phyloP scores from a whole-genome alignment of 331 rosid species.

The Quercus tomentella region DNA sequence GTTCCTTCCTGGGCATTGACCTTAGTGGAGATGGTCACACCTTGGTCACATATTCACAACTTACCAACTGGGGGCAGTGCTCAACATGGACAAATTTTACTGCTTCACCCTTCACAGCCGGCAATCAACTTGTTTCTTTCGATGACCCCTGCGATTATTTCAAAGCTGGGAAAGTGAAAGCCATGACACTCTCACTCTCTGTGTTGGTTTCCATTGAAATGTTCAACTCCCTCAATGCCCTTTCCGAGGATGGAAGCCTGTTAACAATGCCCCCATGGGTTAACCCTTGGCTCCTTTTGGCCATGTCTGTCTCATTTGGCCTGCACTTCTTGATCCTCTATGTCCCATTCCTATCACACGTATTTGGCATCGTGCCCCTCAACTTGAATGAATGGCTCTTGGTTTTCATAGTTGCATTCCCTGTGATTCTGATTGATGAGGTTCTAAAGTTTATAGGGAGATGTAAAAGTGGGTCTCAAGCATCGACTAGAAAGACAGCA shows the following conservation, averaged over 20 bases:
- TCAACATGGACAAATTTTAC: slow-evolving; percentile 68
- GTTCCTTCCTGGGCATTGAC: slow-evolving; percentile 83
- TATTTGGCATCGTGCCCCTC: slow-evolving; percentile 82
- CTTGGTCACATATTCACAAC: slow-evolving; percentile 81
- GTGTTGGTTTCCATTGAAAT: slow-evolving; percentile 94
- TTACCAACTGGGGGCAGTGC: slow-evolving; percentile 86
- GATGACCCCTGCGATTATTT: slow-evolving; percentile 75
- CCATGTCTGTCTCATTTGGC: slow-evolving; percentile 87
- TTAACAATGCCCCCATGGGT: slow-evolving; percentile 96
- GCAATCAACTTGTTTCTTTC: slow-evolving; percentile 44
- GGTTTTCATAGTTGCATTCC: slow-evolving; percentile 72
- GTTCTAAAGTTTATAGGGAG: slow-evolving; percentile 79
- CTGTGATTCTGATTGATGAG: slow-evolving; percentile 83
- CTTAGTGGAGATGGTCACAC: slow-evolving; percentile 76
- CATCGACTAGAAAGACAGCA: slow-evolving; percentile 16
- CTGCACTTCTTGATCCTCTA: slow-evolving; percentile 81
- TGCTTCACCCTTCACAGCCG: slow-evolving; percentile 88
- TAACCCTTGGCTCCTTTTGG: slow-evolving; percentile 87
- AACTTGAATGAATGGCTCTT: slow-evolving; percentile 81
- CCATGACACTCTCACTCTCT: slow-evolving; percentile 84
- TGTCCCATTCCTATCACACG: slow-evolving; percentile 81
- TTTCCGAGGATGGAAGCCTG: slow-evolving; percentile 91
- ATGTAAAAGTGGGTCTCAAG: slow-evolving; percentile 35
- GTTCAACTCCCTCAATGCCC: slow-evolving; percentile 94
- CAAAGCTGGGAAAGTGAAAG: slow-evolving; percentile 74